Conservation (phyloP, 1,284 basidiomycete species). For the Puccinia triticina region DNA sequence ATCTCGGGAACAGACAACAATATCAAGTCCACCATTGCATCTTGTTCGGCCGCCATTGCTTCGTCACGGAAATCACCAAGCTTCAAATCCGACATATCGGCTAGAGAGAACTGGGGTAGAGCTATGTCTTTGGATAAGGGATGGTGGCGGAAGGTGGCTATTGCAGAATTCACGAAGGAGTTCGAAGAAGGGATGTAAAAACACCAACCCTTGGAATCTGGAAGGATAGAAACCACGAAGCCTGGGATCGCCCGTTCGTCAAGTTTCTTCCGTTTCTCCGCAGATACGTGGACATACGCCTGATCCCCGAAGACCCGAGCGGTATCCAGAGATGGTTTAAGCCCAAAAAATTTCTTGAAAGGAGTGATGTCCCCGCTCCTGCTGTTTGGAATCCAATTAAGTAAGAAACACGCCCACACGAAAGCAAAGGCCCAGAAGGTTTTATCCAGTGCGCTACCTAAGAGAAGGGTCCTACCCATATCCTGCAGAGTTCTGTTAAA, state of each 20-base stretch:
- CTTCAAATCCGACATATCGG: no score
- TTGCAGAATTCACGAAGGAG: neutral
- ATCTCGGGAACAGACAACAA: neutral
- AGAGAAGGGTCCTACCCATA: neutral
- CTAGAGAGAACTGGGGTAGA: no score
- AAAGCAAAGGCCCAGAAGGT: neutral
- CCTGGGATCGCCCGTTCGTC: neutral
- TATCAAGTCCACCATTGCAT: neutral
- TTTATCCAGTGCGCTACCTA: neutral
- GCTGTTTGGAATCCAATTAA: neutral
- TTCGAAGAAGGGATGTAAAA: neutral
- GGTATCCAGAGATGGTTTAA: neutral
- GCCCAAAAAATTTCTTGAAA: neutral
- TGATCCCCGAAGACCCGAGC: neutral
- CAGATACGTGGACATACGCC: neutral
- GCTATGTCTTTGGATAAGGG: neutral
- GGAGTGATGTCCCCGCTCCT: neutral
- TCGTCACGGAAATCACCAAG: neutral
- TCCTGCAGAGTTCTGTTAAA: constrained; percentile 17
- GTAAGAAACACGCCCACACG: neutral
- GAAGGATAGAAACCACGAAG: neutral
- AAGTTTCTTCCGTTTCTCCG: neutral
- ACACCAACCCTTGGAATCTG: constrained; percentile 5
- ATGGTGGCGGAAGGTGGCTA: neutral
- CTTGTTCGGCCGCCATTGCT: neutral